Conservation (phyloP, 1,284 basidiomycete genomes). For the Apiotrichum veenhuisii region DNA sequence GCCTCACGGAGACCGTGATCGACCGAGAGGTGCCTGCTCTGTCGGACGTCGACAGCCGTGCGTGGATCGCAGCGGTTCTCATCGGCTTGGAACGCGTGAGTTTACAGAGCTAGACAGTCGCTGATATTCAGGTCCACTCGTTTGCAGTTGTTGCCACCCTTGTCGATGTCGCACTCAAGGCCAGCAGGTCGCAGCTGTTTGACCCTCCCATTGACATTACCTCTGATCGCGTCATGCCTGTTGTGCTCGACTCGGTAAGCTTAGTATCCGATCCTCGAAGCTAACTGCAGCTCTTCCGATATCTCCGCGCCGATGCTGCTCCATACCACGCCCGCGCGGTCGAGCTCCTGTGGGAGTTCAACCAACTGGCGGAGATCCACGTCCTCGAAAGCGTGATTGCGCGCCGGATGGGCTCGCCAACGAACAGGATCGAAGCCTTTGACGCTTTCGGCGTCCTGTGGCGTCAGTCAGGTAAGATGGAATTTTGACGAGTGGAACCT, state of each 20-base stretch:
- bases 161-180: conserved; percentile 58
- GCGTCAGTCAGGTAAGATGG: conserved; percentile 70
- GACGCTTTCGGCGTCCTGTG: conserved; percentile 90
- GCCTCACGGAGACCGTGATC: conserved; percentile 22
- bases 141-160: conserved; percentile 65
- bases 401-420: conserved; percentile 39
- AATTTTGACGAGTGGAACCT: background rate
- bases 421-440: conserved; percentile 55
- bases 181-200: conserved; percentile 33
- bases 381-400: conserved; percentile 63
- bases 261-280: background rate
- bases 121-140: conserved; percentile 55
- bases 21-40: conserved; percentile 29
- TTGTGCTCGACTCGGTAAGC: conserved; percentile 33
- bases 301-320: conserved; percentile 64
- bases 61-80: conserved; percentile 43
- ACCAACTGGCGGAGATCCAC: conserved; percentile 37
- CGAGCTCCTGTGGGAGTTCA: conserved; percentile 71
- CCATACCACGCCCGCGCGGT: conserved; percentile 79
- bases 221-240: conserved; percentile 23
- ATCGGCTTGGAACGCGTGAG: conserved; percentile 29
- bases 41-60: conserved; percentile 16
- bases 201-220: conserved; percentile 25
- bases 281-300: conserved; percentile 62
- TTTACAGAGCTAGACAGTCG: conserved; percentile 14